Evolutionary conservation across 1,284 basidiomycete species (phyloP).

Genomic region (Heliocybe sulcata): DNA sequence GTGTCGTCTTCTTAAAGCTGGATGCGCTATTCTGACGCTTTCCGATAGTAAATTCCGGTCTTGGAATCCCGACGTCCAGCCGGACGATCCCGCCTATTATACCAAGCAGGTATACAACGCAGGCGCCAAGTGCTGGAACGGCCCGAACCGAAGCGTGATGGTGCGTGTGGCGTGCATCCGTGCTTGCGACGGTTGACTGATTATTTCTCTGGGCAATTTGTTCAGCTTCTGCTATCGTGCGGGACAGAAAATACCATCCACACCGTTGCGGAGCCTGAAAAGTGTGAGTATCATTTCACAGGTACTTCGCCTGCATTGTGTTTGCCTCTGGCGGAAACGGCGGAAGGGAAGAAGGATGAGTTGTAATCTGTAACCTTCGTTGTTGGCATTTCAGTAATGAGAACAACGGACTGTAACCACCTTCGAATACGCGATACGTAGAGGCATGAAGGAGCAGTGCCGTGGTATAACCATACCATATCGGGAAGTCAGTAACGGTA

Average conservation of each 20-base stretch:
- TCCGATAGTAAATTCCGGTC: constrained; percentile 59
- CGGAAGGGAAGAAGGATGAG: constrained; percentile 40
- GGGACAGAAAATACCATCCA: constrained; percentile 83
- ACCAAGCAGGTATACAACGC: constrained; percentile 74
- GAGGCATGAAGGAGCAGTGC: no score
- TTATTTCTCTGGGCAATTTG: not conserved
- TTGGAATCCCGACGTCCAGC: constrained; percentile 60
- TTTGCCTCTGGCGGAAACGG: constrained; percentile 45
- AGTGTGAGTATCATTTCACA: constrained; percentile 93
- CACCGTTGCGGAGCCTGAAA: constrained; percentile 86
- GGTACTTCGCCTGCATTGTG: constrained; percentile 89
- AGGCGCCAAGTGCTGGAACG: constrained; percentile 96
- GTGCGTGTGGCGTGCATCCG: constrained; percentile 30
- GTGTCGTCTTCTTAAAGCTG: not conserved
- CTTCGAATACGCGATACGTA: no score
- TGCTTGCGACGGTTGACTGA: no score
- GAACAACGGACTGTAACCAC: not conserved
- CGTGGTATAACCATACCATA: not conserved
- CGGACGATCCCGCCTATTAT: constrained; percentile 72
- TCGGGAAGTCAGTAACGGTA: not conserved
- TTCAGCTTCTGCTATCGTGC: constrained; percentile 74
- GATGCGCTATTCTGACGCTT: constrained; percentile 1
- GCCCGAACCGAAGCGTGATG: constrained; percentile 77
- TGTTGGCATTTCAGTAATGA: not conserved
- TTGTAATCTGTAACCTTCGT: constrained; percentile 22